Conservation (phyloP, 2,329 filamentous ascomycete species). For the Penicillium janthinellum region DNA sequence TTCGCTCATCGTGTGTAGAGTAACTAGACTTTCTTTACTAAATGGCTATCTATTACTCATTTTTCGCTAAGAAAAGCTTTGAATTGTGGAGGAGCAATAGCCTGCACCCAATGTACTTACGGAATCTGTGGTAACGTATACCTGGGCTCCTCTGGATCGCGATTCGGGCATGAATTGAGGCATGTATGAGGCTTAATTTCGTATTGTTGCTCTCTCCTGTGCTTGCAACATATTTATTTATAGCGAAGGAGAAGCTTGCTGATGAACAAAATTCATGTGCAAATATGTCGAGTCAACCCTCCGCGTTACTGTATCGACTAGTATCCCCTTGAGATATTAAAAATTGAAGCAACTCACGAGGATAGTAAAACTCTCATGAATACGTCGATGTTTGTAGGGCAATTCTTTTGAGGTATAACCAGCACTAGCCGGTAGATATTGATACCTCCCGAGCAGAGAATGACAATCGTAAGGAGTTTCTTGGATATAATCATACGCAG, state of each 20-base stretch:
- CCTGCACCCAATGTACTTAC: not conserved
- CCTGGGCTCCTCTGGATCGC: not conserved
- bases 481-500: constrained; percentile 6
- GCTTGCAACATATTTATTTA: not conserved
- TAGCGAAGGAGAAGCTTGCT: not conserved
- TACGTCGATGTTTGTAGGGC: not conserved
- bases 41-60: too few species aligned
- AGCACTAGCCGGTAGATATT: constrained; percentile 8
- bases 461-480: constrained; percentile 1
- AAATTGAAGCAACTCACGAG: constrained; percentile 1
- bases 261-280: constrained; percentile 8
- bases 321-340: not conserved
- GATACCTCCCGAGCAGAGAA: constrained; percentile 3
- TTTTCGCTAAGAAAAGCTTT: too few species aligned
- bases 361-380: constrained; percentile 1
- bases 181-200: not conserved
- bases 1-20: too few species aligned
- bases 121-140: not conserved
- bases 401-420: not conserved
- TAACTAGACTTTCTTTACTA: too few species aligned
- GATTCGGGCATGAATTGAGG: not conserved
- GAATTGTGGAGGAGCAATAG: not conserved
- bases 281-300: constrained; percentile 7
- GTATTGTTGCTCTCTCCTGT: not conserved
- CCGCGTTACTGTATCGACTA: constrained; percentile 1